Percentiles rank a stretch among this genome's conserved stretches.
These are phyloP conservation scores for Candida morakotiae DNA, from an alignment of 805 yeast genomes.

Conservation along the genomic window DNA sequence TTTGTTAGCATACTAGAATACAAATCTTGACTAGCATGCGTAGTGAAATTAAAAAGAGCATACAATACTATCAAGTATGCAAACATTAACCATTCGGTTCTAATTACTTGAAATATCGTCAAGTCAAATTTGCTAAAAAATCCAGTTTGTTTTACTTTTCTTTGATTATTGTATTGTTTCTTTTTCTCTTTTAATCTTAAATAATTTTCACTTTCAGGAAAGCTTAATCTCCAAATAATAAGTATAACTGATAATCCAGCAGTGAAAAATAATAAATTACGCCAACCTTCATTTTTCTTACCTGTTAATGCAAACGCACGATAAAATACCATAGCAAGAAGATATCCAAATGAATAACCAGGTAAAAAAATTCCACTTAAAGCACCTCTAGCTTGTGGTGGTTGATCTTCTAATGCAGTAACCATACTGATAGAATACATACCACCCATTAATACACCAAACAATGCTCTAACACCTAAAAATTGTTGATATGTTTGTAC, in stretches of 20 bases:
- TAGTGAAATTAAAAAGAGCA: conserved; percentile 39
- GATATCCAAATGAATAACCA: conserved; percentile 72
- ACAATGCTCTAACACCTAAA: conserved; percentile 58
- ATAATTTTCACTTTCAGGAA: conserved; percentile 50
- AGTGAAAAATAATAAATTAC: conserved; percentile 65
- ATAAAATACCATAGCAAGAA: conserved; percentile 60
- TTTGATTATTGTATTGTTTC: conserved; percentile 1
- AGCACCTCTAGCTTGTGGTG: conserved; percentile 51
- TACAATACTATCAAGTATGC: conserved; percentile 50
- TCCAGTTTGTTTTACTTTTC: conserved; percentile 22
- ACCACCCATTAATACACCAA: conserved; percentile 58
- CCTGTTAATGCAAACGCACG: conserved; percentile 52
- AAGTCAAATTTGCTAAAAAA: conserved; percentile 5
- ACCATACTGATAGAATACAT: conserved; percentile 53
- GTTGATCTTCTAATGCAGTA: conserved; percentile 52
- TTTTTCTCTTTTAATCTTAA: conserved; percentile 10
- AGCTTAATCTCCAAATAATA: conserved; percentile 26
- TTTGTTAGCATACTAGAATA: conserved; percentile 35
- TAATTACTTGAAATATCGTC: conserved; percentile 12
- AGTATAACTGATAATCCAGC: conserved; percentile 49
- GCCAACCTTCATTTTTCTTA: conserved; percentile 50
- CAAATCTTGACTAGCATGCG: conserved; percentile 41
- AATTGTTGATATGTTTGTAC: conserved; percentile 53
- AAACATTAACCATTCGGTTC: conserved; percentile 57
- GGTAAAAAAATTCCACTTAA: conserved; percentile 71